Conservation (phyloP, 108 stramenopile genomes). For the Conticribra weissflogii region DNA sequence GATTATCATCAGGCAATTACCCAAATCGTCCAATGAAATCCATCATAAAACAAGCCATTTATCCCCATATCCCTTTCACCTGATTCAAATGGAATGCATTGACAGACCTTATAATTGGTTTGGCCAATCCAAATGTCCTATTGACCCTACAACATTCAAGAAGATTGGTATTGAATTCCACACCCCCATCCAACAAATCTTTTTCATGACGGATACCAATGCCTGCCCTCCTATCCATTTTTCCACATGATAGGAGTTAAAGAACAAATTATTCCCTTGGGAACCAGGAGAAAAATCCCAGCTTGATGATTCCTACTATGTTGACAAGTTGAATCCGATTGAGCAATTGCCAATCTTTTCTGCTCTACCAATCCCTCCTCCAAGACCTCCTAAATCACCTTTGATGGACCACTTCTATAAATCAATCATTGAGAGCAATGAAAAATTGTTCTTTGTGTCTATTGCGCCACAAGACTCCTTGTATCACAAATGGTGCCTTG, state of each 20-base stretch:
- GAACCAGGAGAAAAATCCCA: background rate
- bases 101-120: conserved; percentile 5
- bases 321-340: background rate
- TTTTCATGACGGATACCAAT: no score
- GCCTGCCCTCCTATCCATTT: no score
- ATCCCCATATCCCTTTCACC: conserved; percentile 4
- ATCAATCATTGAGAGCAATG: background rate
- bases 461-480: background rate
- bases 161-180: no score
- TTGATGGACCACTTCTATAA: no score
- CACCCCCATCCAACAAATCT: no score
- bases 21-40: no score
- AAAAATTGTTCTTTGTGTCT: conserved; percentile 14
- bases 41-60: conserved; percentile 15
- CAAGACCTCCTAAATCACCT: background rate
- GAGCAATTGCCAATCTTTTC: background rate
- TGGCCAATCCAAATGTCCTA: conserved; percentile 1
- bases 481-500: conserved; percentile 7
- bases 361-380: background rate
- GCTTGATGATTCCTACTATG: no score
- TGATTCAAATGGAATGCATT: background rate
- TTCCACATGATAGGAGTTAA: conserved; percentile 2
- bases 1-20: no score
- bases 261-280: background rate
- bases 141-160: background rate